Evolutionary conservation across 176 grass and related monocot species (phyloP).

Genomic region (Tillandsia leiboldiana): DNA sequence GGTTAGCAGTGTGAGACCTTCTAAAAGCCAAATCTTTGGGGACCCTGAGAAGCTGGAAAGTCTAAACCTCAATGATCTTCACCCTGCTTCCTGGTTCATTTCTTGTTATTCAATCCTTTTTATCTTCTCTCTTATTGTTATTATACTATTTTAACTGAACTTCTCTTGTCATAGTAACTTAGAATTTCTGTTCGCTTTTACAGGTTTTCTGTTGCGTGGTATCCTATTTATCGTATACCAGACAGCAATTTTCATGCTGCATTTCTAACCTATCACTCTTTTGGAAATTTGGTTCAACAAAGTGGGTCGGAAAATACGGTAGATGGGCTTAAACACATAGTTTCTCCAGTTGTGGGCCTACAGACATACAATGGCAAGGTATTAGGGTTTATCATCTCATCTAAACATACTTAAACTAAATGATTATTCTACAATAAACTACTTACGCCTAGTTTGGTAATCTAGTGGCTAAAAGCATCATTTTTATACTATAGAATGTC

Average conservation of each 20-base stretch:
- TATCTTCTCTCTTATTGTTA: neutral
- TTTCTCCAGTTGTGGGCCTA: conserved; percentile 55
- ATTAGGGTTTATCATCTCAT: conserved; percentile 7
- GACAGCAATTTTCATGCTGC: conserved; percentile 75
- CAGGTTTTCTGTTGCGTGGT: conserved; percentile 95
- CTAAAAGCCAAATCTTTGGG: conserved; percentile 42
- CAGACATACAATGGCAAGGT: conserved; percentile 79
- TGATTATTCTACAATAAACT: neutral
- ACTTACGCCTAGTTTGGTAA: too few relatives aligned
- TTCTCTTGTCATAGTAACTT: conserved; percentile 2
- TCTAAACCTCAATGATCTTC: conserved; percentile 43
- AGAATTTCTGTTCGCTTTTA: conserved; percentile 17
- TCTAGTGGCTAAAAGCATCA: too few relatives aligned
- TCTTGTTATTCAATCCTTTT: conserved; percentile 12
- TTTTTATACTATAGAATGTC: too few relatives aligned
- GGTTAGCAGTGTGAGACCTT: conserved; percentile 22
- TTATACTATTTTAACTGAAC: neutral
- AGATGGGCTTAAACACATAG: conserved; percentile 4
- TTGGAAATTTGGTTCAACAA: conserved; percentile 45
- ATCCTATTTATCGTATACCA: conserved; percentile 86
- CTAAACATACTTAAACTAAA: neutral
- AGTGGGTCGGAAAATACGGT: neutral
- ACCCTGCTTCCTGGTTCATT: conserved; percentile 80
- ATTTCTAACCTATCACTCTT: conserved; percentile 89
- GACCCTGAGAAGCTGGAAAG: conserved; percentile 42